phyloP scores from a whole-genome alignment of 23 red algal species.

The Porphyridium purpureum region DNA sequence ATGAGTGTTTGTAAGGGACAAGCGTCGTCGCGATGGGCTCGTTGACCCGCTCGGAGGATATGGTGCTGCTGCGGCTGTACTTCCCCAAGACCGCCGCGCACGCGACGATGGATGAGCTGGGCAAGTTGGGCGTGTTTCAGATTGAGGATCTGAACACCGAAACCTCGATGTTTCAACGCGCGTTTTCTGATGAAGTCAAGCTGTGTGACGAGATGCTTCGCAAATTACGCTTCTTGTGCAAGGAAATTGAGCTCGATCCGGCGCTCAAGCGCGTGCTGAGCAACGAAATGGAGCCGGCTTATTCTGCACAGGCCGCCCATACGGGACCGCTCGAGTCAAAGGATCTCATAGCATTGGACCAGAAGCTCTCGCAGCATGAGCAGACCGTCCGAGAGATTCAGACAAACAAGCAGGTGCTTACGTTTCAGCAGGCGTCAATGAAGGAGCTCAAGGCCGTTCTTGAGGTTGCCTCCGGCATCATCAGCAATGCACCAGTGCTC shows the following conservation, averaged over 20 bases:
- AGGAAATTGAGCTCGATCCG: constrained; percentile 18
- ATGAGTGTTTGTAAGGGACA: not conserved
- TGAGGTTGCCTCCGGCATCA: too few relatives aligned
- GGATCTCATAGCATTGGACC: too few relatives aligned
- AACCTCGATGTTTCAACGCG: constrained; percentile 49
- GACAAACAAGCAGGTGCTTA: too few relatives aligned
- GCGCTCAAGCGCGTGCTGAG: constrained; percentile 11
- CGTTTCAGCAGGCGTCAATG: too few relatives aligned
- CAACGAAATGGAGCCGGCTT: too few relatives aligned
- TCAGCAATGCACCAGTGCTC: too few relatives aligned
- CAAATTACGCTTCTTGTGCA: constrained; percentile 39
- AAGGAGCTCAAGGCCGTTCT: too few relatives aligned
- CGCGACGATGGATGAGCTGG: constrained; percentile 66
- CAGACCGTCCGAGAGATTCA: too few relatives aligned
- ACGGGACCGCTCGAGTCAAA: too few relatives aligned
- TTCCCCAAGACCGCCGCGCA: constrained; percentile 69
- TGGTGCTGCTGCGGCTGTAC: constrained; percentile 74
- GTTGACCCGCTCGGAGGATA: constrained; percentile 83
- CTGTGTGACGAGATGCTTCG: constrained; percentile 83
- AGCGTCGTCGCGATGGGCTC: constrained; percentile 8
- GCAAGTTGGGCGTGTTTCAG: constrained; percentile 54
- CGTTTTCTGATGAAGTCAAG: constrained; percentile 58
- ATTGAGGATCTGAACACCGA: constrained; percentile 70
- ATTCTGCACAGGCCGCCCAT: too few relatives aligned
- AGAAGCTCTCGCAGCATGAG: too few relatives aligned